Base-by-base conservation (phyloP, 352 stramenopile genomes). In the Phytophthora kernoviae region DNA sequence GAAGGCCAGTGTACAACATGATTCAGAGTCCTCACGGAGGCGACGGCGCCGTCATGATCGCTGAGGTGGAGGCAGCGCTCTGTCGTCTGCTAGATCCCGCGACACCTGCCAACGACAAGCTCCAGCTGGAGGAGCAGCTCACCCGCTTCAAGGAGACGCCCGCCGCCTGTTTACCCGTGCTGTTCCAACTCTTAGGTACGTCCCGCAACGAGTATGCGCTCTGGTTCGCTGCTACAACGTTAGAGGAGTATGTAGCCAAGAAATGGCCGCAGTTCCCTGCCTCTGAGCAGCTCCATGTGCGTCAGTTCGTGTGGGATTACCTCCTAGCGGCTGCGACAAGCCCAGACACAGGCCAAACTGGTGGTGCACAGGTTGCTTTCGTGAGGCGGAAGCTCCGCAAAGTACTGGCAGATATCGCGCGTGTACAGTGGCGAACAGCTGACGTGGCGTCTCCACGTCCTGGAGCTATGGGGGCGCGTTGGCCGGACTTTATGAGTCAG, bases 241-340 rank as follows among this genome's bases (percentile, higher is more conserved):
- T 93, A 21, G 83, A 93, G 36, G 83, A 93, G 65, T 91, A 91
- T 62, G 77, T 93, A 2, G 77, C 79, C 24, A 78, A 66, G 51
- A 75, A 70, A 53, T 93, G 81, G 81, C 24, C 60, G 0, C 68
- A 75, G 22, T 80, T 93, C 22, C 41, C 66, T 4, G 21, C 43
- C 12, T 47, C 61, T n/a, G 67, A 93, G 48, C 68, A 80, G 22
- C 58, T 66, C 8, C 65, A 74, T 4, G 51, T 91, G 22, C 81
- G 81, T 10, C 70, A 88, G 55, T 88, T 91, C 40, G 79, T 83
- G 2, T 93, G 83, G 83, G 65, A 90, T 32, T 79, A 78, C 49
- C 44, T 90, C 5, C 57, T 76, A 21, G 70, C 74, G 0, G 48
- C 41, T 15, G 52, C 60, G 3, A 40, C 43, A 2, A 39, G 39